Percentiles rank a stretch among this genome's conserved stretches.
These are phyloP conservation scores for Bipolaris victoriae DNA, from an alignment of 2,329 filamentous ascomycete genomes.

Conservation along the genomic window DNA sequence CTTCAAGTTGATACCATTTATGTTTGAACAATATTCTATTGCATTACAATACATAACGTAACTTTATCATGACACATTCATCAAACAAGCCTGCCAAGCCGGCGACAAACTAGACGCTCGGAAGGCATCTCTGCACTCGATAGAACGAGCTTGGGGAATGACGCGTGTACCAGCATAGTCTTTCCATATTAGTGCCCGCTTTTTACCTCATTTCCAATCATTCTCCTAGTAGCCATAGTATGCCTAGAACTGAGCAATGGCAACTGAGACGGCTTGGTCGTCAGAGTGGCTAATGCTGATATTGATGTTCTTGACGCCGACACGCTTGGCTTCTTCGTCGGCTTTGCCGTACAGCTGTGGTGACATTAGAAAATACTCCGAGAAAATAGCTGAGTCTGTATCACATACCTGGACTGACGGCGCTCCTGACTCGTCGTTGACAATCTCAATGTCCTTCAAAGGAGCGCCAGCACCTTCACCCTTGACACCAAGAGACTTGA, in stretches of 20 bases:
- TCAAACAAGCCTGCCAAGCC: neutral
- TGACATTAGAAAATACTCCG: constrained; percentile 16
- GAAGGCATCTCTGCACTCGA: neutral
- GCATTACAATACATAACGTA: constrained; percentile 14
- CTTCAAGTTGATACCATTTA: no score
- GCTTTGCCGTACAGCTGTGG: constrained; percentile 83
- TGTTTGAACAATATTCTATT: constrained; percentile 4
- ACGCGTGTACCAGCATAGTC: neutral
- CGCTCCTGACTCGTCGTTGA: constrained; percentile 78
- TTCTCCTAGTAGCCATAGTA: neutral
- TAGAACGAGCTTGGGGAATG: constrained; percentile 5
- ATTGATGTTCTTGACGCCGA: constrained; percentile 84
- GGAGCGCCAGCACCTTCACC: constrained; percentile 88
- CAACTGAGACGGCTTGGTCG: constrained; percentile 90
- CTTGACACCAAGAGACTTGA: constrained; percentile 90
- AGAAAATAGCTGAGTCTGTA: constrained; percentile 1
- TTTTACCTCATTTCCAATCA: neutral
- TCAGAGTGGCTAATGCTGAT: constrained; percentile 98
- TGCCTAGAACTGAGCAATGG: constrained; percentile 76
- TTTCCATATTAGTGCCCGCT: constrained; percentile 4
- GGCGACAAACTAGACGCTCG: neutral
- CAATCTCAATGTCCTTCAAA: constrained; percentile 93
- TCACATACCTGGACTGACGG: constrained; percentile 81
- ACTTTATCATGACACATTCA: constrained; percentile 9
- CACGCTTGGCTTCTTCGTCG: constrained; percentile 79